Conservation (phyloP, 352 stramenopile species). For the Phytophthora fragariaefolia region DNA sequence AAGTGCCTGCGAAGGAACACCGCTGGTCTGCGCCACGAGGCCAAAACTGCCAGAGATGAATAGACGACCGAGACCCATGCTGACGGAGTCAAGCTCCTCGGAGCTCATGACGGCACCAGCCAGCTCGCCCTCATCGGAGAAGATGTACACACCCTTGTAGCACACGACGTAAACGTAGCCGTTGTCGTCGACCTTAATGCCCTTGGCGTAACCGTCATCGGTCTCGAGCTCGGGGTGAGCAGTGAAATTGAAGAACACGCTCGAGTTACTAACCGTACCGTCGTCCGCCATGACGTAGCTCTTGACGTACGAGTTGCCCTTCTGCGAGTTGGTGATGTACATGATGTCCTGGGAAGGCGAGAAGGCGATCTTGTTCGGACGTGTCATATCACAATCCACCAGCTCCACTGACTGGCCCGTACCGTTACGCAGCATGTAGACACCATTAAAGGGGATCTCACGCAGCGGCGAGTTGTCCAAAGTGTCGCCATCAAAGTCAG, state of each 20-base stretch:
- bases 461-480: constrained; percentile 72
- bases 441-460: constrained; percentile 81
- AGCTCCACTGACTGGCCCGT: constrained; percentile 57
- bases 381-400: constrained; percentile 77
- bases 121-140: constrained; percentile 57
- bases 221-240: constrained; percentile 69
- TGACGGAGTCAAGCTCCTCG: constrained; percentile 60
- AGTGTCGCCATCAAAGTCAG: constrained; percentile 67
- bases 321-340: constrained; percentile 86
- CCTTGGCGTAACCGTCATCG: constrained; percentile 62
- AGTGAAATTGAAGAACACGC: constrained; percentile 83
- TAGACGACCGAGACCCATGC: constrained; percentile 74
- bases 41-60: constrained; percentile 77
- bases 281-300: constrained; percentile 62
- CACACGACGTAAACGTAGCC: constrained; percentile 81
- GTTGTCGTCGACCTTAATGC: constrained; percentile 77
- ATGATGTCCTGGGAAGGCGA: constrained; percentile 72
- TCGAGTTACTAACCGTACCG: constrained; percentile 58
- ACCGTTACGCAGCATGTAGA: constrained; percentile 71
- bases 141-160: constrained; percentile 81
- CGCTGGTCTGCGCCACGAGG: constrained; percentile 68
- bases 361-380: constrained; percentile 87
- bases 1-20: constrained; percentile 39
- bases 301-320: constrained; percentile 82
- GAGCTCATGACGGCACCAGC: constrained; percentile 65